Percentiles rank a stretch among this genome's conserved stretches.
phyloP scores from a whole-genome alignment of 805 yeast species.

The Metschnikowia picachoensis region DNA sequence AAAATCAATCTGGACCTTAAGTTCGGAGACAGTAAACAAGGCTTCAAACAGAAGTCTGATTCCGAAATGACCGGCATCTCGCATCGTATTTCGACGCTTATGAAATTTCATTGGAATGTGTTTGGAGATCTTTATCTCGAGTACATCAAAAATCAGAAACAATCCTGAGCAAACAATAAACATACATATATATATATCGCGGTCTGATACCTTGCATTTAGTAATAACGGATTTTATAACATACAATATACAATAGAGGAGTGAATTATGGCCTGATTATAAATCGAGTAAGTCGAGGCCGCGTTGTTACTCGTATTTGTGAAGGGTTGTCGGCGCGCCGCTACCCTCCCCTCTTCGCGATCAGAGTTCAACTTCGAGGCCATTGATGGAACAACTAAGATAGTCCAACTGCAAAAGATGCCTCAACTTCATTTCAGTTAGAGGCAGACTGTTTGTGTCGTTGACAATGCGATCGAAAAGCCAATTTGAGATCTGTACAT shows the following conservation, averaged over 20 bases:
- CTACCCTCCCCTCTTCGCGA: background rate
- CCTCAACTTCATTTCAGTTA: constrained; percentile 14
- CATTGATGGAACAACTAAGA: constrained; percentile 11
- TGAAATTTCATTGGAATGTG: constrained; percentile 79
- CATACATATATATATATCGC: background rate
- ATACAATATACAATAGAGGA: constrained; percentile 4
- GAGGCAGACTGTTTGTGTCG: constrained; percentile 7
- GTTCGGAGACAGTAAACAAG: constrained; percentile 4
- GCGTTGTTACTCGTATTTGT: background rate
- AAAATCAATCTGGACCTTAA: constrained; percentile 6
- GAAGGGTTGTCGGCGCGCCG: constrained; percentile 6
- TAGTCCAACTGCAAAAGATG: constrained; percentile 10
- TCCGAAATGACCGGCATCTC: constrained; percentile 55
- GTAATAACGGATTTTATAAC: background rate
- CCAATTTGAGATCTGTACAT: constrained; percentile 11
- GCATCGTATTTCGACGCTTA: constrained; percentile 59
- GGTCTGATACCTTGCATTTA: constrained; percentile 6
- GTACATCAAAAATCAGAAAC: constrained; percentile 13
- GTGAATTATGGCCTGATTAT: background rate
- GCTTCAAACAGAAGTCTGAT: constrained; percentile 15
- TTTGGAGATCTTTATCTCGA: constrained; percentile 67
- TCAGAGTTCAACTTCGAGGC: constrained; percentile 13
- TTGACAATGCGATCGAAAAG: constrained; percentile 13
- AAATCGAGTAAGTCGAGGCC: background rate
- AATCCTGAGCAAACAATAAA: background rate